phyloP scores from a whole-genome alignment of 345 rosid species.

The Citrus australasica region DNA sequence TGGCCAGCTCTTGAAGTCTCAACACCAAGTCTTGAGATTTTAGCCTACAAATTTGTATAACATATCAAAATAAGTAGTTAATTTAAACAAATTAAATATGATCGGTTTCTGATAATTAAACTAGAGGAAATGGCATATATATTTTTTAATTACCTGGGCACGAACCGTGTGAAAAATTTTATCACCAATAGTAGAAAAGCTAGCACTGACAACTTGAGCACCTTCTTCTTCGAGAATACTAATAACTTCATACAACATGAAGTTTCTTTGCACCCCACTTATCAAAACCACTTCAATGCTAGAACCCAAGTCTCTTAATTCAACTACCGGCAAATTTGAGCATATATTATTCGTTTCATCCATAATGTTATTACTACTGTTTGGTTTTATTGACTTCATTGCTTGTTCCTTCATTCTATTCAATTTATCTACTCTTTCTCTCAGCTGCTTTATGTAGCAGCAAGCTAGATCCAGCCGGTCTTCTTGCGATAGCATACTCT shows the following conservation, averaged over 20 bases:
- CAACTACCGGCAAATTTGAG: slow-evolving; percentile 27
- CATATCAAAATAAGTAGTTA: background rate
- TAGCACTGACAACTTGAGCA: slow-evolving; percentile 48
- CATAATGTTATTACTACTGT: background rate
- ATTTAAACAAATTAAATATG: background rate
- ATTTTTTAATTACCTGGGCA: slow-evolving; percentile 37
- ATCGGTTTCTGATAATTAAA: background rate
- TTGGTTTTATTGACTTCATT: background rate
- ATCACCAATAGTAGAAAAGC: slow-evolving; percentile 32
- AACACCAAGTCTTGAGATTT: slow-evolving; percentile 42
- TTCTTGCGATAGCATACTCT: slow-evolving; percentile 36
- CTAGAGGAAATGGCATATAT: background rate
- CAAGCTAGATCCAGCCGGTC: slow-evolving; percentile 44
- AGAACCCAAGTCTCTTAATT: slow-evolving; percentile 36
- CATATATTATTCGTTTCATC: background rate
- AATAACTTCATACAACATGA: slow-evolving; percentile 35
- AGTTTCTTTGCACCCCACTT: slow-evolving; percentile 36
- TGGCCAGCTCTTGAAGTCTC: slow-evolving; percentile 37
- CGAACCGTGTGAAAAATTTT: slow-evolving; percentile 50
- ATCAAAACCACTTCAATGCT: slow-evolving; percentile 39
- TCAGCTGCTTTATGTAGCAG: slow-evolving; percentile 38
- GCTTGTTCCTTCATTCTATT: slow-evolving; percentile 34
- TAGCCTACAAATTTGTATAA: slow-evolving; percentile 28
- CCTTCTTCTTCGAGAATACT: slow-evolving; percentile 54
- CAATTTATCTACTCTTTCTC: slow-evolving; percentile 35